Percentiles rank a stretch among this genome's conserved stretches.
These are phyloP conservation scores for Candida ascalaphidarum DNA, from an alignment of 805 yeast genomes.

Conservation along the genomic window DNA sequence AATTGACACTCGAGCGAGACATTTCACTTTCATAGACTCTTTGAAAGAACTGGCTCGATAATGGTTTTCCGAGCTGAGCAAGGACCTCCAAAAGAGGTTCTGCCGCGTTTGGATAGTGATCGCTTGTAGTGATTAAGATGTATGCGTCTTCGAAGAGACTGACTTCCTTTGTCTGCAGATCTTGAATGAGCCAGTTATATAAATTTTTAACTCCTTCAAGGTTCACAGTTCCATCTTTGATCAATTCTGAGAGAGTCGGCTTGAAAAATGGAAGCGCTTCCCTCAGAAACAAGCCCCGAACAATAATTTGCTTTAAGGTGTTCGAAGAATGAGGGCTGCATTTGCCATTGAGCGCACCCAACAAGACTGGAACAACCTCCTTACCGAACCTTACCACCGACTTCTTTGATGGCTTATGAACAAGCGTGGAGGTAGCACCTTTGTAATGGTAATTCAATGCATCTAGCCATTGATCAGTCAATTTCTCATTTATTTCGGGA, in stretches of 20 bases:
- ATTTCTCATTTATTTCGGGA: too few relatives aligned
- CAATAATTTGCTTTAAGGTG: too few relatives aligned
- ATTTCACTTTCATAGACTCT: constrained; percentile 27
- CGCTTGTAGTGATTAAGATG: constrained; percentile 22
- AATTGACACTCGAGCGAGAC: constrained; percentile 16
- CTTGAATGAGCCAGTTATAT: constrained; percentile 19
- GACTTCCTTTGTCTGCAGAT: constrained; percentile 23
- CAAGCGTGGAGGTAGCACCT: too few relatives aligned
- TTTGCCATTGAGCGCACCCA: too few relatives aligned
- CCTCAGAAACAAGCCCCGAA: constrained; percentile 8
- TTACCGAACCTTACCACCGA: too few relatives aligned
- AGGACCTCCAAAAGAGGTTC: constrained; percentile 38
- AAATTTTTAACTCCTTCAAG: constrained; percentile 7
- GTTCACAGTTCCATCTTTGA: constrained; percentile 11
- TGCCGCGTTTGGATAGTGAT: constrained; percentile 27
- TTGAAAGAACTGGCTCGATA: constrained; percentile 45
- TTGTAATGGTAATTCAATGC: too few relatives aligned
- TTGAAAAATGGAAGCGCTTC: constrained; percentile 10
- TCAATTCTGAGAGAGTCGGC: constrained; percentile 19
- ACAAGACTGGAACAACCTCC: too few relatives aligned
- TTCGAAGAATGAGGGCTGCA: too few relatives aligned
- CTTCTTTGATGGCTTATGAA: too few relatives aligned
- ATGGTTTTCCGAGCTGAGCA: constrained; percentile 41
- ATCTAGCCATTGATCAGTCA: too few relatives aligned
- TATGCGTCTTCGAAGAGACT: constrained; percentile 41